phyloP scores from a whole-genome alignment of 2,329 filamentous ascomycete species.

The Monilinia fructigena region DNA sequence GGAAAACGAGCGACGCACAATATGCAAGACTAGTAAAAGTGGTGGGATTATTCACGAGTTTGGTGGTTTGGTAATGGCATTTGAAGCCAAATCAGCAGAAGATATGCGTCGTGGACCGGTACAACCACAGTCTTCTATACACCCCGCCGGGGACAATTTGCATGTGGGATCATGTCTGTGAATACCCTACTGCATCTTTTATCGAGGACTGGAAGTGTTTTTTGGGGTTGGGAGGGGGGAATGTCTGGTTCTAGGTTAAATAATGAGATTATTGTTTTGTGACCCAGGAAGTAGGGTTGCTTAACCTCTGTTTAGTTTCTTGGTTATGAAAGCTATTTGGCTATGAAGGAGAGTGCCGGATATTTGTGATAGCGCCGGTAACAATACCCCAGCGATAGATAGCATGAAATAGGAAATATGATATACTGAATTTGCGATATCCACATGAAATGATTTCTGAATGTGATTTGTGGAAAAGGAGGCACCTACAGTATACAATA shows the following conservation, averaged over 20 bases:
- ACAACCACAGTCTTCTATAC: neutral
- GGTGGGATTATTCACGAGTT: neutral
- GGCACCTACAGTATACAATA: neutral
- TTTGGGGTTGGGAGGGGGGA: too few relatives aligned
- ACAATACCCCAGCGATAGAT: neutral
- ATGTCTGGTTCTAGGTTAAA: neutral
- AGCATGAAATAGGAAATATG: neutral
- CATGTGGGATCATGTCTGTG: neutral
- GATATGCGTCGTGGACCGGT: slow-evolving; percentile 3
- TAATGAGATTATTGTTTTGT: neutral
- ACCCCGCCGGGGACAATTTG: too few relatives aligned
- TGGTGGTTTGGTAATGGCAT: slow-evolving; percentile 1
- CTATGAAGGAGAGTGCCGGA: too few relatives aligned
- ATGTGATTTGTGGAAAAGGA: neutral
- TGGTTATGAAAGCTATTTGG: neutral
- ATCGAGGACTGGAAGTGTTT: neutral
- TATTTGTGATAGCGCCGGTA: neutral
- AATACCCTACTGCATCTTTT: neutral
- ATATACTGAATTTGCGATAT: neutral
- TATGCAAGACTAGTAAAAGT: too few relatives aligned
- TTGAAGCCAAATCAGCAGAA: neutral
- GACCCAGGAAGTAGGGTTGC: neutral
- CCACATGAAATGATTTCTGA: neutral
- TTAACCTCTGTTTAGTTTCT: neutral
- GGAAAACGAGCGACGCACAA: neutral